Percentiles rank a stretch among this genome's conserved stretches.
Evolutionary conservation across 805 yeast species (phyloP).

Genomic region (Ogataea pini): DNA sequence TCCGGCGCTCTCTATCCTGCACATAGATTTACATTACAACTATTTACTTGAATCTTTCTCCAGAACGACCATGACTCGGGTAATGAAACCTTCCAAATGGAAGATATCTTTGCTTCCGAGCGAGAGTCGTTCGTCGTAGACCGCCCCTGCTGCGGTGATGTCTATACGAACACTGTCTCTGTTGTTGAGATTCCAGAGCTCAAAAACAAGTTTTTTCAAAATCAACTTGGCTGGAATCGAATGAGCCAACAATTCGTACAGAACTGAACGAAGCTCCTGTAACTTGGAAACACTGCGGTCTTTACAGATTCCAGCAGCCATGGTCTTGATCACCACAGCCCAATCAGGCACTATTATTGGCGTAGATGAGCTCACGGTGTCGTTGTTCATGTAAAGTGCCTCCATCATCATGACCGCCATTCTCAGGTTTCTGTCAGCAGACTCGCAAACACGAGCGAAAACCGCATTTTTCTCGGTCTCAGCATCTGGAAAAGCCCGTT

Average conservation of each 20-base stretch:
- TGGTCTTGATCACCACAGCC: constrained; percentile 72
- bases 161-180: constrained; percentile 37
- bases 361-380: constrained; percentile 46
- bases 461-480: constrained; percentile 37
- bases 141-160: constrained; percentile 61
- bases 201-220: constrained; percentile 55
- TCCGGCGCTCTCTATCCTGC: background rate
- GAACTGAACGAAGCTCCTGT: constrained; percentile 61
- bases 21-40: background rate
- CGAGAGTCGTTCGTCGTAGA: constrained; percentile 82
- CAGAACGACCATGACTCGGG: constrained; percentile 77
- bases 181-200: constrained; percentile 33
- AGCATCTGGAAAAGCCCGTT: constrained; percentile 34
- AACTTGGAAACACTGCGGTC: constrained; percentile 65
- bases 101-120: constrained; percentile 87
- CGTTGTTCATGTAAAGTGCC: constrained; percentile 73
- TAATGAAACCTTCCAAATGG: constrained; percentile 93
- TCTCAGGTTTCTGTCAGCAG: constrained; percentile 72
- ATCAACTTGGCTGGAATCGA: constrained; percentile 90
- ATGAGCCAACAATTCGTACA: constrained; percentile 87
- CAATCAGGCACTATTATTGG: constrained; percentile 78
- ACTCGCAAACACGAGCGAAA: constrained; percentile 52
- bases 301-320: constrained; percentile 59
- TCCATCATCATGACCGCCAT: constrained; percentile 78
- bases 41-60: constrained; percentile 39